A percentile compares a stretch with the other conserved stretches of the same genome.
Conservation (phyloP, 805 yeast genomes). For the Metschnikowia reukaufii region DNA sequence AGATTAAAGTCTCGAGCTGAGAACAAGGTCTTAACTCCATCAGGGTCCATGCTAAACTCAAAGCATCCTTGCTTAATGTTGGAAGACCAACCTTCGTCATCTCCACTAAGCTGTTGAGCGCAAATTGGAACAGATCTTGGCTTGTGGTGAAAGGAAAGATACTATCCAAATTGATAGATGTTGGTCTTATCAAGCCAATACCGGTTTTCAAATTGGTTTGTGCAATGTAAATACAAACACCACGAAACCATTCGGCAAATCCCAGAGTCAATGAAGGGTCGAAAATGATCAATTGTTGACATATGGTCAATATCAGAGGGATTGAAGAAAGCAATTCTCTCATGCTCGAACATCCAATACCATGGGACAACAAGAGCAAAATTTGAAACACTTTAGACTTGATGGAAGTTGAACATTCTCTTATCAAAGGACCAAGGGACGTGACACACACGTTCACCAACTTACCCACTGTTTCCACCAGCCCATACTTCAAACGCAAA, state of each 20-base stretch:
- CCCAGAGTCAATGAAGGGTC: slow-evolving; percentile 38
- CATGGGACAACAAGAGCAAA: slow-evolving; percentile 29
- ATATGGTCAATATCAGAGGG: slow-evolving; percentile 25
- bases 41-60: slow-evolving; percentile 60
- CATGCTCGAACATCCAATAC: slow-evolving; percentile 32
- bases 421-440: slow-evolving; percentile 39
- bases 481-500: slow-evolving; percentile 33
- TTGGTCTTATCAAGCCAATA: slow-evolving; percentile 28
- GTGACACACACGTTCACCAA: slow-evolving; percentile 34
- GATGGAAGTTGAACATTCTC: slow-evolving; percentile 21
- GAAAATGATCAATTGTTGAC: slow-evolving; percentile 40
- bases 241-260: slow-evolving; percentile 31
- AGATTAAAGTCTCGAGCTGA: slow-evolving; percentile 47
- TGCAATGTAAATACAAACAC: slow-evolving; percentile 26
- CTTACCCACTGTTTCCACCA: slow-evolving; percentile 24
- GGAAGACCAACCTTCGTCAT: slow-evolving; percentile 32
- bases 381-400: slow-evolving; percentile 28
- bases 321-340: slow-evolving; percentile 29
- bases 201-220: slow-evolving; percentile 40
- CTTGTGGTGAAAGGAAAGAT: slow-evolving; percentile 49
- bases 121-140: slow-evolving; percentile 37
- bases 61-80: slow-evolving; percentile 44
- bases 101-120: slow-evolving; percentile 59
- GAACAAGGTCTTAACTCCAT: slow-evolving; percentile 48
- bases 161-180: slow-evolving; percentile 41